Evolutionary conservation across 2,329 filamentous ascomycete species (phyloP).

Genomic region (Aspergillus pseudotamarii): DNA sequence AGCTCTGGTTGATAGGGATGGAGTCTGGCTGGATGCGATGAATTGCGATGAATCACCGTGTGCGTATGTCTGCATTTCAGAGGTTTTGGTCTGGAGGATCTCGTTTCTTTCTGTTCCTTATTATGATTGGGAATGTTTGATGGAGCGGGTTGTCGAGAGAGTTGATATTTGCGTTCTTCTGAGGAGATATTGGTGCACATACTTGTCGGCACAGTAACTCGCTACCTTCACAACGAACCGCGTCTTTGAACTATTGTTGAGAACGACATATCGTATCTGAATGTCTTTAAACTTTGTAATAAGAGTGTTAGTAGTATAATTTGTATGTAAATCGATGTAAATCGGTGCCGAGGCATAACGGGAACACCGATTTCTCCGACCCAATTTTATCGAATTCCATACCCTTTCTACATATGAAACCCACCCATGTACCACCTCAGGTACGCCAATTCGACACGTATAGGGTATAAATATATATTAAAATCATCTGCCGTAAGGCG

Average conservation of each 20-base stretch:
- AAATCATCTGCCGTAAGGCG: background rate
- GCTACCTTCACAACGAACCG: background rate
- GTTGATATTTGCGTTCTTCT: constrained; percentile 4
- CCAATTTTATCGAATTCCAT: background rate
- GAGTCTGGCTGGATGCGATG: constrained; percentile 15
- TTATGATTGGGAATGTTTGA: constrained; percentile 2
- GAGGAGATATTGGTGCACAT: constrained; percentile 12
- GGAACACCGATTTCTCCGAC: background rate
- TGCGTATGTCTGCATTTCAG: constrained; percentile 8
- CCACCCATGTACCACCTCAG: background rate
- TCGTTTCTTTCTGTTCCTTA: background rate
- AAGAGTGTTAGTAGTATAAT: background rate
- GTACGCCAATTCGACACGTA: background rate
- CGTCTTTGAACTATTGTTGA: background rate
- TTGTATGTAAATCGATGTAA: background rate
- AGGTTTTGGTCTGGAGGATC: background rate
- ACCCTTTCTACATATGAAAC: background rate
- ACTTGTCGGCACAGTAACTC: constrained; percentile 1
- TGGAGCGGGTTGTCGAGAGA: constrained; percentile 1
- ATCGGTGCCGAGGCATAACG: background rate
- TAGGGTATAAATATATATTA: background rate
- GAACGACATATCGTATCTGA: background rate
- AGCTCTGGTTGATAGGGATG: constrained; percentile 14
- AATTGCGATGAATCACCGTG: constrained; percentile 11
- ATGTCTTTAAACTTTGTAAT: background rate